Percentiles rank a stretch among this genome's conserved stretches.
These are phyloP conservation scores for Oxyria digyna DNA, from an alignment of 148 eudicot genomes.

Conservation along the genomic window DNA sequence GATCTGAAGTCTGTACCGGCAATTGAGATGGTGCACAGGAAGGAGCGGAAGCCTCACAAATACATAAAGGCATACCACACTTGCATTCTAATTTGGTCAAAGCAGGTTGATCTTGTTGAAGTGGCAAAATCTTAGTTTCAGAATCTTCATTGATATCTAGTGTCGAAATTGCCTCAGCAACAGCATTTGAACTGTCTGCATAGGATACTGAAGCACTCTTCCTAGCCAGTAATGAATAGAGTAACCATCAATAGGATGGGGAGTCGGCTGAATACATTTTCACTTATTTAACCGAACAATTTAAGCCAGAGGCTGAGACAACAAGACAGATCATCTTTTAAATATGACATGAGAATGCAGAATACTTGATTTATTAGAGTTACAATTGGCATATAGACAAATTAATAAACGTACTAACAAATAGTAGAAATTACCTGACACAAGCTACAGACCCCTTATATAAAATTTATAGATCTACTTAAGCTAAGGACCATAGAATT, in stretches of 20 bases:
- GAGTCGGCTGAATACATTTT: neutral
- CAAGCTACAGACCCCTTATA: neutral
- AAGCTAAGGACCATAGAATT: neutral
- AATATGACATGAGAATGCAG: neutral
- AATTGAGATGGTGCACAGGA: conserved; percentile 24
- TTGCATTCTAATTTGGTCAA: conserved; percentile 52
- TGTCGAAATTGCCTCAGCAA: conserved; percentile 46
- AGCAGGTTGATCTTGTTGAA: conserved; percentile 19
- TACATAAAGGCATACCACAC: conserved; percentile 99
- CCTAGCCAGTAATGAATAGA: conserved; percentile 15
- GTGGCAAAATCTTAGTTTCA: conserved; percentile 22
- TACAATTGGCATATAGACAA: neutral
- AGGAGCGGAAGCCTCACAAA: conserved; percentile 61
- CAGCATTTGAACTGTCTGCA: conserved; percentile 27
- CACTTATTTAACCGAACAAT: neutral
- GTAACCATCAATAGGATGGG: neutral
- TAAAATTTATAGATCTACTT: neutral
- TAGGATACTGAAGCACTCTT: conserved; percentile 25
- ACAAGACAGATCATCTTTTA: neutral
- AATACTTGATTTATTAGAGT: neutral
- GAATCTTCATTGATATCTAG: conserved; percentile 44
- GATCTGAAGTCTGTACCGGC: conserved; percentile 40
- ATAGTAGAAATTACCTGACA: neutral
- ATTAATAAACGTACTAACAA: neutral
- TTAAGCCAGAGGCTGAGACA: neutral